Percentiles rank a stretch among this genome's conserved stretches.
These are phyloP conservation scores for Pseudoneurospora amorphoporcata DNA, from an alignment of 495 filamentous ascomycete genomes.

Conservation along the genomic window DNA sequence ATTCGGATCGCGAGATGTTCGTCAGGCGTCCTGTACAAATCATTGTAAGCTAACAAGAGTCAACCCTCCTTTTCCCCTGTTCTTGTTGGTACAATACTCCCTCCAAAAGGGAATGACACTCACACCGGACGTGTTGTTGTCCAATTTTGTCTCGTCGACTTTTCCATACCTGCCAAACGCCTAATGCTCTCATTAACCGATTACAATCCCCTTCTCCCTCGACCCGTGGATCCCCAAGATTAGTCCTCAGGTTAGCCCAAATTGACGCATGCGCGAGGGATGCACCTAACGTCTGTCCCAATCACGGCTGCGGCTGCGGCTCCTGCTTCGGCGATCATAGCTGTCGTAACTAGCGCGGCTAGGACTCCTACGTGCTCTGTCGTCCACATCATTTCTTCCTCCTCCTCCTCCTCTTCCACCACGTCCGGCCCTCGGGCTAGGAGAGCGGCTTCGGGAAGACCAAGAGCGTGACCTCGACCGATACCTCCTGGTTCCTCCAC, in stretches of 20 bases:
- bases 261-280: neutral
- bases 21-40: neutral
- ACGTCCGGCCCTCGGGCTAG: conserved; percentile 19
- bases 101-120: neutral
- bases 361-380: conserved; percentile 42
- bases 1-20: neutral
- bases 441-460: conserved; percentile 39
- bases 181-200: neutral
- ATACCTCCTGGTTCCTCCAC: conserved; percentile 25
- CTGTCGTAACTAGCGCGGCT: conserved; percentile 53
- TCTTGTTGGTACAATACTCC: neutral
- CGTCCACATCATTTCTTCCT: conserved; percentile 23
- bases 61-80: neutral
- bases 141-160: neutral
- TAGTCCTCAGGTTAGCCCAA: neutral
- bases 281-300: conserved; percentile 1
- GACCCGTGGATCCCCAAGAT: neutral
- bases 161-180: neutral
- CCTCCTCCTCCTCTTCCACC: conserved; percentile 31
- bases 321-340: conserved; percentile 19
- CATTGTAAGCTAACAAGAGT: neutral
- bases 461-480: conserved; percentile 36
- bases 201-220: neutral
- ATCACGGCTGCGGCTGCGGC: conserved; percentile 18
- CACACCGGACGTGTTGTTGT: neutral